A percentile compares a stretch with the other conserved stretches of the same genome.
Conservation (phyloP, 1,139 yeast species). For the Geotrichum phurueaensis region DNA sequence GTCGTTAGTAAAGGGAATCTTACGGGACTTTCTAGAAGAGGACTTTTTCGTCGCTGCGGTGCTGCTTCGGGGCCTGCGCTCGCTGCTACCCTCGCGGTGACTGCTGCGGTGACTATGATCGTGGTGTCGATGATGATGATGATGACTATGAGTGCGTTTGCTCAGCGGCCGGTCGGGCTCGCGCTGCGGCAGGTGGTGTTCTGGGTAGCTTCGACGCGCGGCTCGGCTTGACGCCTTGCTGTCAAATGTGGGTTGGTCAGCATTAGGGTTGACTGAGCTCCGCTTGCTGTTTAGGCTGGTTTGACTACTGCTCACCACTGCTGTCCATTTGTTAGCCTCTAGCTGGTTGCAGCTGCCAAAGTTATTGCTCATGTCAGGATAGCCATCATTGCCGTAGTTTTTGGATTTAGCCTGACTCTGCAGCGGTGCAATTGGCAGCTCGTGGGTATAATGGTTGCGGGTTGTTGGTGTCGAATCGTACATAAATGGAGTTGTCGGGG, state of each 20-base stretch:
- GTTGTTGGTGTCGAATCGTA: background rate
- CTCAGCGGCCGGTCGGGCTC: background rate
- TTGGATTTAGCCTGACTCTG: background rate
- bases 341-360: background rate
- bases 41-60: background rate
- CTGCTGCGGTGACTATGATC: background rate
- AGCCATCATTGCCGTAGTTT: background rate
- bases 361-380: background rate
- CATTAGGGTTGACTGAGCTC: background rate
- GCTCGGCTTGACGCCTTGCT: background rate
- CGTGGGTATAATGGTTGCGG: background rate
- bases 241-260: background rate
- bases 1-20: constrained; percentile 26
- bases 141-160: background rate
- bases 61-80: background rate
- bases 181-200: background rate
- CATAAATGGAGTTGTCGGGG: background rate
- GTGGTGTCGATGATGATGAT: background rate
- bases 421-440: background rate
- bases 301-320: background rate
- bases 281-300: background rate
- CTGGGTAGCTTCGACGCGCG: background rate
- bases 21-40: background rate
- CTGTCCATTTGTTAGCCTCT: background rate
- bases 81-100: background rate